Conservation (phyloP, 495 filamentous ascomycete genomes). For the Penicillium egyptiacum region DNA sequence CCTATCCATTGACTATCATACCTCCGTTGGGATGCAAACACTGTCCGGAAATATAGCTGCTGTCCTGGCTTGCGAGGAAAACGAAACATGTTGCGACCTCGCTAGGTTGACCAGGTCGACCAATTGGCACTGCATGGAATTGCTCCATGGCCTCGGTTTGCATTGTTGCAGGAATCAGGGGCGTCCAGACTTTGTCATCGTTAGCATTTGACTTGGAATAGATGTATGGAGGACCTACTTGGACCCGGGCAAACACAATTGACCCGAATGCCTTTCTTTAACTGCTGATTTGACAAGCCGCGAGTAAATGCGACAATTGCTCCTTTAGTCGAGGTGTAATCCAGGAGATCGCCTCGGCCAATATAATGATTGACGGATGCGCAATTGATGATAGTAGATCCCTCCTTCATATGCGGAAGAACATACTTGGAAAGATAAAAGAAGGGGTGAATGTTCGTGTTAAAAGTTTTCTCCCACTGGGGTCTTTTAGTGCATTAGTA, state of each 20-base stretch:
- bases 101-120: conserved; percentile 72
- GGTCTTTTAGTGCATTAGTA: not conserved
- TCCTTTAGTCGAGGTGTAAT: conserved; percentile 84
- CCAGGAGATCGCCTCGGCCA: conserved; percentile 76
- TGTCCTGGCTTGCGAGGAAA: conserved; percentile 77
- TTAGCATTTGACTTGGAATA: conserved; percentile 1
- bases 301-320: conserved; percentile 82
- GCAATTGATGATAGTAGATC: conserved; percentile 81
- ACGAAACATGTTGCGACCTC: conserved; percentile 84
- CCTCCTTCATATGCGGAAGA: conserved; percentile 72
- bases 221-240: conserved; percentile 28
- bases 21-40: conserved; percentile 70
- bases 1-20: conserved; percentile 58
- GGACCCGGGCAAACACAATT: conserved; percentile 81
- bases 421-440: conserved; percentile 78
- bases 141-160: conserved; percentile 64
- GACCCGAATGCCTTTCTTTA: conserved; percentile 72
- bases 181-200: conserved; percentile 68
- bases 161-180: conserved; percentile 80
- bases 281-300: conserved; percentile 72
- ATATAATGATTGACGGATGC: conserved; percentile 80
- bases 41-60: conserved; percentile 63
- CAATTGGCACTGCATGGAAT: conserved; percentile 72
- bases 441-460: conserved; percentile 73
- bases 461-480: conserved; percentile 75